These are phyloP conservation scores for Tetrastigma voinierianum DNA, from an alignment of 164 flowering plant genomes.

Conservation along the genomic window DNA sequence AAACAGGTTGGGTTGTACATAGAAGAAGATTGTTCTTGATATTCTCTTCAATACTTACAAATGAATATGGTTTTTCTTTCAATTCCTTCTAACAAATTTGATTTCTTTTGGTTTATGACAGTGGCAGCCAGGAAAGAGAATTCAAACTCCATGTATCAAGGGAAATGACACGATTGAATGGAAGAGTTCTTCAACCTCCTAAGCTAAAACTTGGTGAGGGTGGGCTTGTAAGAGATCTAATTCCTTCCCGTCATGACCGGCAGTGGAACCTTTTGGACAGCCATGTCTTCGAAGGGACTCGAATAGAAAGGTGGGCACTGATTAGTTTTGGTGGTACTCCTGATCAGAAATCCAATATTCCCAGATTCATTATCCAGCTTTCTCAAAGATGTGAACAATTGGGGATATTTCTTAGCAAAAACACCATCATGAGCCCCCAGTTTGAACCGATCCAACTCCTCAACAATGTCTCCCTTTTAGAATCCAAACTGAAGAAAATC, in stretches of 20 bases:
- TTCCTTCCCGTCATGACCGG: slow-evolving; percentile 76
- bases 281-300: slow-evolving; percentile 79
- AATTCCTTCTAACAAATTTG: background rate
- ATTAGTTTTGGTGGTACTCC: slow-evolving; percentile 82
- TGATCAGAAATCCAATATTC: slow-evolving; percentile 60
- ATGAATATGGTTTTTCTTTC: slow-evolving; percentile 1
- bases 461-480: slow-evolving; percentile 59
- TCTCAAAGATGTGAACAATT: slow-evolving; percentile 72
- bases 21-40: background rate
- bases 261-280: slow-evolving; percentile 87
- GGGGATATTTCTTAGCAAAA: slow-evolving; percentile 72
- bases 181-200: slow-evolving; percentile 89
- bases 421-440: slow-evolving; percentile 43
- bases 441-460: slow-evolving; percentile 75
- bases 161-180: slow-evolving; percentile 79
- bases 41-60: background rate
- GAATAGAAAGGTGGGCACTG: slow-evolving; percentile 81
- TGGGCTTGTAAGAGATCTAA: slow-evolving; percentile 62
- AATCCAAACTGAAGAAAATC: slow-evolving; percentile 65
- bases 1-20: background rate
- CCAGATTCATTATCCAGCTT: slow-evolving; percentile 69
- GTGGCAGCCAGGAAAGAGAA: slow-evolving; percentile 62
- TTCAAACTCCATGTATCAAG: slow-evolving; percentile 72
- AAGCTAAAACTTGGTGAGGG: slow-evolving; percentile 82
- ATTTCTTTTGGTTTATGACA: slow-evolving; percentile 22